Base-by-base conservation (phyloP, 1,284 basidiomycete species). In the Bothia castanella region DNA sequence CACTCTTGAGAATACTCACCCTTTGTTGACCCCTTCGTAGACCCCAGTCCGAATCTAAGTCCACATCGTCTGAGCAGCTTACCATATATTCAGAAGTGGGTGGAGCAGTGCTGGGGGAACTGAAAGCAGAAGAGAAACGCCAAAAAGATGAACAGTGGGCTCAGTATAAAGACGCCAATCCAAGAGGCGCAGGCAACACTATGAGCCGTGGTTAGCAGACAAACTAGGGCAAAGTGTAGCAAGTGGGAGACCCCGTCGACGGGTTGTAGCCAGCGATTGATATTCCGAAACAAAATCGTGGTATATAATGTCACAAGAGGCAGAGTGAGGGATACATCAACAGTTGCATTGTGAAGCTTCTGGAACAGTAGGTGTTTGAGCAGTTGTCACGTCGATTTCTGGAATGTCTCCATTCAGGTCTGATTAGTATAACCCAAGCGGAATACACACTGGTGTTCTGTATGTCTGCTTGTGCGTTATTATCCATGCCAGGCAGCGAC, bases 401-500 rank as follows among this genome's bases (percentile, higher is more conserved):
- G 60, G 42, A 47, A 44, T n/a, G 40, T 36, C 53, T 17, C 30
- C 20, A 47, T 47, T 60, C 20, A 58, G 38, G 38, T 13, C 9
- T 25, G 16, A 35, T 41, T 52, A 25, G 29, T 30, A 45, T 11
- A 39, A 29, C 8, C 16, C 23, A 27, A 42, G 29, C 3, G 49
- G 31, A 35, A 31, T 40, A 73, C 85, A 51, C 68, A 90, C 88
- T 91, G 40, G 84, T 77, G 58, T 89, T 89, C 58, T 80, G 79
- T 31, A 79, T 70, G 49, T 89, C 85, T 19, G 78, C 74, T 54
- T 84, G 83, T 23, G 72, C 78, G 32, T 92, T 90, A 63, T 87
- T 88, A 65, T 96, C 92, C 82, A 95, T 95, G 11, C 97, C 97
- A 8, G 97, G 97, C 50, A 99, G 72, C 4, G 94, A 94, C 85